Evolutionary conservation across 1,139 yeast genomes (phyloP).

Genomic region (Lodderomyces theae): DNA sequence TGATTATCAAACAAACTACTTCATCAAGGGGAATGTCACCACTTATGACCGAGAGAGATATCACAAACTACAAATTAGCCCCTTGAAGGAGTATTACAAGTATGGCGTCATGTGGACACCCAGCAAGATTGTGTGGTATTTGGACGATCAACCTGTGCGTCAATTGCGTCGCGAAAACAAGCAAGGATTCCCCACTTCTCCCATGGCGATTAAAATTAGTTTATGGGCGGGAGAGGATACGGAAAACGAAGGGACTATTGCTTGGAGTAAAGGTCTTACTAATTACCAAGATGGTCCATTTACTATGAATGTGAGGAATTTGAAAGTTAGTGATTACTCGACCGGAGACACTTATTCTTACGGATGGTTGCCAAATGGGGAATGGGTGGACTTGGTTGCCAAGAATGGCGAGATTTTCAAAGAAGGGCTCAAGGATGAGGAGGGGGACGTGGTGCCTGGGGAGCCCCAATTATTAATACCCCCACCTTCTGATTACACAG

Average conservation of each 20-base stretch:
- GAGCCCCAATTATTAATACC: neutral
- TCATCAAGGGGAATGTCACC: conserved; percentile 44
- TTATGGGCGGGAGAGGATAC: conserved; percentile 44
- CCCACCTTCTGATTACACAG: neutral
- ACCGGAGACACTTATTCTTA: conserved; percentile 30
- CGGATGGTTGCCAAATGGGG: conserved; percentile 20
- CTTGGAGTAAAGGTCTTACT: conserved; percentile 44
- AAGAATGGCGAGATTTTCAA: conserved; percentile 13
- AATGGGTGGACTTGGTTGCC: conserved; percentile 17
- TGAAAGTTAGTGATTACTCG: conserved; percentile 34
- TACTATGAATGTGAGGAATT: conserved; percentile 29
- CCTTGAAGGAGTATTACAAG: conserved; percentile 24
- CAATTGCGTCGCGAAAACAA: conserved; percentile 17
- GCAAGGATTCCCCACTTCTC: conserved; percentile 38
- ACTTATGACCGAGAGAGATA: conserved; percentile 41
- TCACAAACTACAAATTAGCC: conserved; percentile 24
- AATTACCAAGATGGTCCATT: conserved; percentile 35
- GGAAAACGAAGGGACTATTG: conserved; percentile 36
- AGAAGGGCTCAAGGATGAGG: neutral
- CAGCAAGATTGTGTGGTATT: conserved; percentile 28
- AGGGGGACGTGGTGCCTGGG: neutral
- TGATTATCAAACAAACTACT: conserved; percentile 42
- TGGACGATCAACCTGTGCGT: conserved; percentile 31
- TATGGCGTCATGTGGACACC: conserved; percentile 44
- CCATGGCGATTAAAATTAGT: conserved; percentile 39